Evolutionary conservation across 2,329 filamentous ascomycete species (phyloP).

Genomic region (Pseudocercospora cruenta): DNA sequence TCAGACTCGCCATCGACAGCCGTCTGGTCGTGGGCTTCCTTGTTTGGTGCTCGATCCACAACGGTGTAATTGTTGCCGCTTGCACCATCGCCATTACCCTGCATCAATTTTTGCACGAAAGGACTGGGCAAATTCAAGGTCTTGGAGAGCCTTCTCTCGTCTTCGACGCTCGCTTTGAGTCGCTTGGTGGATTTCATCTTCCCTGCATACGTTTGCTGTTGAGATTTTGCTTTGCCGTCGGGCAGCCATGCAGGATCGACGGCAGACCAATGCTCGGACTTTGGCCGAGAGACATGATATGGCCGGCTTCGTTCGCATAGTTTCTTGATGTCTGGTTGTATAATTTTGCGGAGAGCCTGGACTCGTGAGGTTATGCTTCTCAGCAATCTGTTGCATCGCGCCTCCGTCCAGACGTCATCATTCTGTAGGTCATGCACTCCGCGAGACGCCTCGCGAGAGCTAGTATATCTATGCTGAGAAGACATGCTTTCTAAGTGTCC

Average conservation of each 20-base stretch:
- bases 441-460: neutral
- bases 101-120: slow-evolving; percentile 19
- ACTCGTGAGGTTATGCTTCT: slow-evolving; percentile 26
- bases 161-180: neutral
- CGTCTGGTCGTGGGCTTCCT: neutral
- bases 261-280: slow-evolving; percentile 19
- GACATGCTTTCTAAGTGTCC: neutral
- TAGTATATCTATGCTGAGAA: neutral
- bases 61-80: neutral
- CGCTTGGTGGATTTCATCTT: slow-evolving; percentile 8
- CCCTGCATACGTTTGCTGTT: slow-evolving; percentile 18
- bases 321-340: slow-evolving; percentile 8
- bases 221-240: slow-evolving; percentile 12
- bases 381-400: slow-evolving; percentile 27
- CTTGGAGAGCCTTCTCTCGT: neutral
- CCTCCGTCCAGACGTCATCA: slow-evolving; percentile 30
- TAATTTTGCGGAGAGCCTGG: slow-evolving; percentile 19
- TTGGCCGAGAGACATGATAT: neutral
- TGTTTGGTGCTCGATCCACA: neutral
- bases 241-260: slow-evolving; percentile 27
- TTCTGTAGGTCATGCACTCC: neutral
- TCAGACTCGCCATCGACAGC: neutral
- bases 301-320: neutral
- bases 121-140: slow-evolving; percentile 22
- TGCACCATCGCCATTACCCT: neutral